phyloP scores from a whole-genome alignment of 768 basidiomycete species.

The Lentinula lateritia region DNA sequence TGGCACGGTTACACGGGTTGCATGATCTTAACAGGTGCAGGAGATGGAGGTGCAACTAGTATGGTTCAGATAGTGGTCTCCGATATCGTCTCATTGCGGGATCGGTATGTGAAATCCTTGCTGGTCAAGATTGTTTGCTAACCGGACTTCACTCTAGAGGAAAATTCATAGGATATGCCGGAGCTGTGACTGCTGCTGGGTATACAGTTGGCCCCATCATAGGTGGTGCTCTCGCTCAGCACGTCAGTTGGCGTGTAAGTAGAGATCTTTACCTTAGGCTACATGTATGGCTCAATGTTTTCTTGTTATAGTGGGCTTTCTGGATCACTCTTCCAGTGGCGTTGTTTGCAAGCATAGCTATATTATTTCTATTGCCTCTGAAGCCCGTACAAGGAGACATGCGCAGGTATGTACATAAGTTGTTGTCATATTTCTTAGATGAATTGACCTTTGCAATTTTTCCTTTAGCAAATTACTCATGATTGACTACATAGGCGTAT shows the following conservation, averaged over 20 bases:
- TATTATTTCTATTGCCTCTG: slow-evolving; percentile 64
- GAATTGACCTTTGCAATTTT: not conserved
- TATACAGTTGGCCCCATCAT: slow-evolving; percentile 65
- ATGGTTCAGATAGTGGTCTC: slow-evolving; percentile 68
- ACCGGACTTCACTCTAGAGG: slow-evolving; percentile 32
- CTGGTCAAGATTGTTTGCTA: not conserved
- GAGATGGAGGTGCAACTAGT: slow-evolving; percentile 67
- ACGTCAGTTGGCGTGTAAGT: slow-evolving; percentile 55
- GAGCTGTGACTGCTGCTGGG: slow-evolving; percentile 48
- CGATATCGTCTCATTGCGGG: slow-evolving; percentile 66
- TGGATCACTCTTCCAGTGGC: slow-evolving; percentile 68
- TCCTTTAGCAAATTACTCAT: slow-evolving; percentile 54
- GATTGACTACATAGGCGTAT: slow-evolving; percentile 58
- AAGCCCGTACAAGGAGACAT: slow-evolving; percentile 60
- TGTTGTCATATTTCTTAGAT: not conserved
- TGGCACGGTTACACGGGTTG: too few relatives aligned
- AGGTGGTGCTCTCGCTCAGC: slow-evolving; percentile 60
- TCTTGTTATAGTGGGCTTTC: slow-evolving; percentile 55
- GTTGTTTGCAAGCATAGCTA: slow-evolving; percentile 43
- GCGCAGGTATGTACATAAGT: slow-evolving; percentile 28
- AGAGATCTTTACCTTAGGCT: too few relatives aligned
- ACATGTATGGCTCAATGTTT: not conserved
- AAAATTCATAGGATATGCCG: slow-evolving; percentile 75
- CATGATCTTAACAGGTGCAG: too few relatives aligned
- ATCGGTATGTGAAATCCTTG: slow-evolving; percentile 34